Evolutionary conservation across 208 protist species (phyloP).

Genomic region (Crithidia fasciculata): DNA sequence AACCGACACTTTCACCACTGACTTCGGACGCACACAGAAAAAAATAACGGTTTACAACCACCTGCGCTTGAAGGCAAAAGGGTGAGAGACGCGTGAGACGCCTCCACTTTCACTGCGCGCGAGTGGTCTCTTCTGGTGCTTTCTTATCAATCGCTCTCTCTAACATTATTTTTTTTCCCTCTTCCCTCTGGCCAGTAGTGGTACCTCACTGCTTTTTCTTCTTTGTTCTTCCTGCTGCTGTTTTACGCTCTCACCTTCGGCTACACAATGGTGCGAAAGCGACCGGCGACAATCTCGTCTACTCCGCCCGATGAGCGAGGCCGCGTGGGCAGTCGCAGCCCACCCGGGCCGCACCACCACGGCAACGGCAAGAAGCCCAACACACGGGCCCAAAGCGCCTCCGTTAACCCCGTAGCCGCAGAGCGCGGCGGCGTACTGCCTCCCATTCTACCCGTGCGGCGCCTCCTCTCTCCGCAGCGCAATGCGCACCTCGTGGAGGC

Average conservation of each 20-base stretch:
- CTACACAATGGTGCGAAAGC: constrained; percentile 15
- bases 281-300: constrained; percentile 7
- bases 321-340: constrained; percentile 2
- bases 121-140: too few species aligned
- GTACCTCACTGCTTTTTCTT: not conserved
- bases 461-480: not conserved
- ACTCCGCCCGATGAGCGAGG: not conserved
- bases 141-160: too few species aligned
- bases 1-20: too few species aligned
- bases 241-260: not conserved
- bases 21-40: too few species aligned
- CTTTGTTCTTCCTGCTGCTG: not conserved
- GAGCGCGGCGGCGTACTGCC: not conserved
- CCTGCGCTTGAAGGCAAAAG: too few species aligned
- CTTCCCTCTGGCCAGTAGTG: too few species aligned
- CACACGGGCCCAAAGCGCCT: constrained; percentile 2
- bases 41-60: too few species aligned
- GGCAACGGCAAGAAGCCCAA: not conserved
- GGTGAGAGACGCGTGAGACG: too few species aligned
- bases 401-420: not conserved
- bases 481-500: not conserved
- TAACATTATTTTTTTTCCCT: too few species aligned
- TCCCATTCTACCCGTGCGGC: constrained; percentile 5
- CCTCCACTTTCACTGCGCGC: too few species aligned
- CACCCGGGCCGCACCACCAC: not conserved